phyloP scores from a whole-genome alignment of 148 eudicot genomes.

The Rhododendron simsii region DNA sequence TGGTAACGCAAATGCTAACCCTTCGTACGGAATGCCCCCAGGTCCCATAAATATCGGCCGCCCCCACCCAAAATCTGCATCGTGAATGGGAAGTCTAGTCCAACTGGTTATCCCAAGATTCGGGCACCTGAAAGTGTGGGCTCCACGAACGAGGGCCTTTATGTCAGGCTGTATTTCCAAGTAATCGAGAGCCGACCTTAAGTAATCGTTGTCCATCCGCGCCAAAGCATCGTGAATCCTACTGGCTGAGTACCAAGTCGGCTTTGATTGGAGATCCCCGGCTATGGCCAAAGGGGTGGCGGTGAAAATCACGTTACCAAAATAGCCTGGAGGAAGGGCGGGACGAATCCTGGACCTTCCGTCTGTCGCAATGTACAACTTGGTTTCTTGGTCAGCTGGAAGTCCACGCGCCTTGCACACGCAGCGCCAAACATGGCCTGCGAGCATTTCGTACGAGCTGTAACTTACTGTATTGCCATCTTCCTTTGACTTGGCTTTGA shows the following conservation, averaged over 20 bases:
- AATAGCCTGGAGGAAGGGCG: conserved; percentile 37
- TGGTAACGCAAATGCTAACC: conserved; percentile 38
- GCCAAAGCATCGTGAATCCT: conserved; percentile 40
- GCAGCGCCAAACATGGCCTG: conserved; percentile 46
- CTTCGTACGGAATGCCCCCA: conserved; percentile 43
- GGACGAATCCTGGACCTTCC: conserved; percentile 41
- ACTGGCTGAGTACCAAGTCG: conserved; percentile 36
- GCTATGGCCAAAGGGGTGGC: conserved; percentile 46
- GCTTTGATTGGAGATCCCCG: conserved; percentile 38
- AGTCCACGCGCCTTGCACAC: conserved; percentile 42
- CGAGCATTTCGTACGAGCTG: conserved; percentile 47
- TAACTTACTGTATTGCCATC: conserved; percentile 36
- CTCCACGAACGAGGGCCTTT: conserved; percentile 34
- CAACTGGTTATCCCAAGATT: conserved; percentile 40
- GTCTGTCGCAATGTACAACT: conserved; percentile 44
- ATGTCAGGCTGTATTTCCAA: conserved; percentile 45
- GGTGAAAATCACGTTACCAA: conserved; percentile 53
- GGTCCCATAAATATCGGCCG: conserved; percentile 39
- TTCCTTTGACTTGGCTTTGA: conserved; percentile 43
- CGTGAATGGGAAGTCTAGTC: conserved; percentile 40
- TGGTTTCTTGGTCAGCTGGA: conserved; percentile 36
- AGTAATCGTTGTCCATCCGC: conserved; percentile 37
- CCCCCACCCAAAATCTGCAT: conserved; percentile 50
- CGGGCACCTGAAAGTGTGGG: conserved; percentile 39
- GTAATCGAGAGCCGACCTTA: conserved; percentile 40